Base-by-base conservation (phyloP, 805 yeast genomes). In the Hanseniaspora thailandica region DNA sequence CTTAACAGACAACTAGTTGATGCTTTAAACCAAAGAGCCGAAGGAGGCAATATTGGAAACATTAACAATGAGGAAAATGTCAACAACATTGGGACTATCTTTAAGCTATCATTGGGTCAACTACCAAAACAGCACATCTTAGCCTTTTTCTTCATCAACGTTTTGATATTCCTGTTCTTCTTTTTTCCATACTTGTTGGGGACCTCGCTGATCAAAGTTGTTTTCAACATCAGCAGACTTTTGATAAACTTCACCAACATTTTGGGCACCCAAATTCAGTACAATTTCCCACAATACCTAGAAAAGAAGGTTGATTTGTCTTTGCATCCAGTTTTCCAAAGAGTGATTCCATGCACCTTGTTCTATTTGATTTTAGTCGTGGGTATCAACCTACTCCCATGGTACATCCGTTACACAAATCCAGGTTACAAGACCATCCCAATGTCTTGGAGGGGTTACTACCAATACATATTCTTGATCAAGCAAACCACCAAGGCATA, bases 401-500 rank as follows among this genome's bases (percentile, higher is more conserved):
- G 66, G 74, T 70, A 56, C 59, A 7, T 40, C 56, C n/a, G 63
- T 71, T 40, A 41, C 59, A 0, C 55, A 40, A 23, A 54, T 19
- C 19, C 31, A 30, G 20, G 20, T 9, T 43, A 26, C 12, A 30
- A 15, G 5, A 28, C 25, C 22, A 43, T 43, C 15, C 84, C 47
- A 7, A 2, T 43, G 0, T 65, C 68, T 1, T 68, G 75, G 48
- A 73, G 93, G 57, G 65, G 69, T 10, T 48, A 76, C 2, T 83
- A 77, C 61, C 72, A 74, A 49, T 58, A 74, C 1, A 62, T 82
- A 28, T 76, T 80, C 60, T 82, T 79, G 55, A 57, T 79, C 9
- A 67, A 73, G 20, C 74, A 82, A 33, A 80, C 94, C 2, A 61
- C 81, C 23, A 90, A 89, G 63, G 94, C 90, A 13, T 77, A 86